Percentiles rank a stretch among this genome's conserved stretches.
Conservation (phyloP, 2,329 filamentous ascomycete genomes). For the Fusarium dlaminii region DNA sequence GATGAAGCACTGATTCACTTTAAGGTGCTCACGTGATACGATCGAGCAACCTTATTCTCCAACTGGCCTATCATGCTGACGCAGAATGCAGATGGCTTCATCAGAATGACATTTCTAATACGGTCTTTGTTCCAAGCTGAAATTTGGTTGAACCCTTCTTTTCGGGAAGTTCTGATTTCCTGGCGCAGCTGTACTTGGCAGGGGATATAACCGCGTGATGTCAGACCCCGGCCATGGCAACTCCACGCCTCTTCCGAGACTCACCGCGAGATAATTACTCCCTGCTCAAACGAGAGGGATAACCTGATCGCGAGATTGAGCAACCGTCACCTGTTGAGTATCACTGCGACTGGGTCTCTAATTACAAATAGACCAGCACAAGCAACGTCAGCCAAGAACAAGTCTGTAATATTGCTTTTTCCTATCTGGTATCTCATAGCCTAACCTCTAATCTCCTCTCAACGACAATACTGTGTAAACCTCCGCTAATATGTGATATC, state of each 20-base stretch:
- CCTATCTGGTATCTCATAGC: constrained; percentile 15
- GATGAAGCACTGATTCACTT: neutral
- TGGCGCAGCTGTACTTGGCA: neutral
- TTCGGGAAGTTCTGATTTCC: neutral
- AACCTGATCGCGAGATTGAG: neutral
- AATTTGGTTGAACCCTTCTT: neutral
- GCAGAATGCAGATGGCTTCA: neutral
- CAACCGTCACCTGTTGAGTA: constrained; percentile 6
- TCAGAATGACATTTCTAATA: neutral
- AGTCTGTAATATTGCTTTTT: constrained; percentile 11
- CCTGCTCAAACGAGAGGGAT: constrained; percentile 2
- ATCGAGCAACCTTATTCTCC: neutral
- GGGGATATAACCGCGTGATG: constrained; percentile 18
- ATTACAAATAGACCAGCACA: neutral
- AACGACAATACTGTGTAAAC: constrained; percentile 3
- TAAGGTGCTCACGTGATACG: constrained; percentile 19
- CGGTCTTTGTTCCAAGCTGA: neutral
- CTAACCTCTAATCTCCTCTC: neutral
- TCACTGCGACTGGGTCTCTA: constrained; percentile 16
- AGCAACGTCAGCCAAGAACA: neutral
- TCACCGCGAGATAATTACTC: constrained; percentile 12
- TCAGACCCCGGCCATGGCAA: neutral
- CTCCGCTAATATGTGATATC: constrained; percentile 22
- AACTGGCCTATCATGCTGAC: neutral
- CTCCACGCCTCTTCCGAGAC: constrained; percentile 6